Evolutionary conservation across 179 eudicot species (phyloP).

Genomic region (Silene coronaria): DNA sequence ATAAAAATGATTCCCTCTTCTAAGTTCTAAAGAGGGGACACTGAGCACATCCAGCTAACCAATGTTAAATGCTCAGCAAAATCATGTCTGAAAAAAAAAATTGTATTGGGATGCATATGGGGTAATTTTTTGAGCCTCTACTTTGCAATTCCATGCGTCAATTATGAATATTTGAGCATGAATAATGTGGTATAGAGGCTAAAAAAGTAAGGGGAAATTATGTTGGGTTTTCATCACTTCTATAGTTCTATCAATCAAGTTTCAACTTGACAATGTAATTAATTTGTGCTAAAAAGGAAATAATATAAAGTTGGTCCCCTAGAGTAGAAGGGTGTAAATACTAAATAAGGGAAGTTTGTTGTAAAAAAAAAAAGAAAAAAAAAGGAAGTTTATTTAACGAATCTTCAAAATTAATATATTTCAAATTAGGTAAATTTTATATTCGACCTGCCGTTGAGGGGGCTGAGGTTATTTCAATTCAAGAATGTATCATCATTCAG

Average conservation of each 20-base stretch:
- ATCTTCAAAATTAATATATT: background rate
- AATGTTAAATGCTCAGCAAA: background rate
- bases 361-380: too few relatives aligned
- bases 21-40: background rate
- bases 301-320: background rate
- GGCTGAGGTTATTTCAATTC: too few relatives aligned
- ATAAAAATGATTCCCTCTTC: background rate
- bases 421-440: too few relatives aligned
- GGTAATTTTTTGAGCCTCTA: background rate
- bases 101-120: background rate
- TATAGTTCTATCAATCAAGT: too few relatives aligned
- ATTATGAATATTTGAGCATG: background rate
- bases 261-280: background rate
- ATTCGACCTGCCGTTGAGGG: too few relatives aligned
- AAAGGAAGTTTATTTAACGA: background rate
- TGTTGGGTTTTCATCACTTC: too few relatives aligned
- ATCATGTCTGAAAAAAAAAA: background rate
- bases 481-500: too few relatives aligned
- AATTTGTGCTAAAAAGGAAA: background rate
- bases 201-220: too few relatives aligned
- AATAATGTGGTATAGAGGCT: background rate
- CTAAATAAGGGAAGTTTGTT: too few relatives aligned
- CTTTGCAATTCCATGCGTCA: constrained; percentile 3
- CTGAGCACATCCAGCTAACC: background rate
- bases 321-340: background rate